Conservation (phyloP, 2,329 filamentous ascomycete species). For the Alternaria sp. region DNA sequence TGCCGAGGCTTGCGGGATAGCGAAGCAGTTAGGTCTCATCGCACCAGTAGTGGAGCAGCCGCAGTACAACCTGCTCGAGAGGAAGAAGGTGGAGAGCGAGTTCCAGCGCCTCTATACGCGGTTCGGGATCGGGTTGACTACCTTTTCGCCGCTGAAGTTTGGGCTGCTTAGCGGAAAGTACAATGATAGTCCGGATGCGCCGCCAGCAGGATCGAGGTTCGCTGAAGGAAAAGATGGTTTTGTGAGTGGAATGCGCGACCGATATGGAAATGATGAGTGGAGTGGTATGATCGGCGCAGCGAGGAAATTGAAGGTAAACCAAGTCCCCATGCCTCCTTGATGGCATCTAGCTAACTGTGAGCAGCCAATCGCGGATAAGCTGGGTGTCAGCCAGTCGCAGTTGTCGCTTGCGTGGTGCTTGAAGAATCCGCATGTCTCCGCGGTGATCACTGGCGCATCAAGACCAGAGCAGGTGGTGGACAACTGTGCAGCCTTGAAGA, state of each 20-base stretch:
- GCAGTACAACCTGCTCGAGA: slow-evolving; percentile 65
- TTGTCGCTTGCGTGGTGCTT: slow-evolving; percentile 46
- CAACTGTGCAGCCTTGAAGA: slow-evolving; percentile 52
- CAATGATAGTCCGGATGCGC: slow-evolving; percentile 60
- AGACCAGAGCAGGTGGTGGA: slow-evolving; percentile 40
- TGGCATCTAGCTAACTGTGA: slow-evolving; percentile 9
- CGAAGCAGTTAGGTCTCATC: slow-evolving; percentile 65
- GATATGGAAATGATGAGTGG: slow-evolving; percentile 60
- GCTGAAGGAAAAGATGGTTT: slow-evolving; percentile 64
- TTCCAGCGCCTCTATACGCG: slow-evolving; percentile 62
- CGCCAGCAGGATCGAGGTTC: slow-evolving; percentile 64
- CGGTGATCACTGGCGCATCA: slow-evolving; percentile 39
- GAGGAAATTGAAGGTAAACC: slow-evolving; percentile 45
- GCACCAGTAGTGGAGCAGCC: slow-evolving; percentile 60
- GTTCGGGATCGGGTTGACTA: slow-evolving; percentile 62
- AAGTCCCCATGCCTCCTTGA: not conserved
- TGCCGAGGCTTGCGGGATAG: slow-evolving; percentile 64
- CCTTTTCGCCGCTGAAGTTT: slow-evolving; percentile 63
- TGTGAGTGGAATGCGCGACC: slow-evolving; percentile 55
- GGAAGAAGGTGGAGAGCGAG: slow-evolving; percentile 65
- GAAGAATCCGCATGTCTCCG: slow-evolving; percentile 45
- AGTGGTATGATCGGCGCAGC: slow-evolving; percentile 65
- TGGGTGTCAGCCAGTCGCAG: slow-evolving; percentile 63
- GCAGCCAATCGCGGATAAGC: slow-evolving; percentile 64
- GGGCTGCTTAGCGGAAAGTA: slow-evolving; percentile 68